Evolutionary conservation across 2,329 filamentous ascomycete species (phyloP).

Genomic region (Dactylellina haptotyla): DNA sequence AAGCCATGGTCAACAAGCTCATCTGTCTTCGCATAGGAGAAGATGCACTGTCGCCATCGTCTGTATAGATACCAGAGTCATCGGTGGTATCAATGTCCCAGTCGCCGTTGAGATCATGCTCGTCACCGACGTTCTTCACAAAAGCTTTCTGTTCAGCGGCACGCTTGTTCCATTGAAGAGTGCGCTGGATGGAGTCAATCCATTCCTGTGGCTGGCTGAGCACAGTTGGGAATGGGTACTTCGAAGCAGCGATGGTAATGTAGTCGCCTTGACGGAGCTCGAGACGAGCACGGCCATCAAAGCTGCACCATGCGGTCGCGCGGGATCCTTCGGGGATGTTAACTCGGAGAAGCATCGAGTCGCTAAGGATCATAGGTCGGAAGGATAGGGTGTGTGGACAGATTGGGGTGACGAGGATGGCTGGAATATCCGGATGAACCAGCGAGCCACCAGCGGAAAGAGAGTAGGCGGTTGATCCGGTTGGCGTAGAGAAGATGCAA

Average conservation of each 20-base stretch:
- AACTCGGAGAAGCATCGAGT: conserved; percentile 90
- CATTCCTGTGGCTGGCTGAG: conserved; percentile 89
- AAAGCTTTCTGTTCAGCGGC: conserved; percentile 92
- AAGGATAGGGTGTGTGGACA: conserved; percentile 97
- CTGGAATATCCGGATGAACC: conserved; percentile 95
- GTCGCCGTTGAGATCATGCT: conserved; percentile 66
- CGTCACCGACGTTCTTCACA: conserved; percentile 63
- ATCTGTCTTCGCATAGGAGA: conserved; percentile 77
- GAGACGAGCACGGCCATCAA: conserved; percentile 95
- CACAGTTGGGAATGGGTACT: conserved; percentile 97
- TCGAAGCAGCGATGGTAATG: conserved; percentile 93
- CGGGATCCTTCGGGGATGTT: conserved; percentile 84
- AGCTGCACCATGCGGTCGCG: conserved; percentile 94
- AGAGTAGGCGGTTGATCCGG: conserved; percentile 91
- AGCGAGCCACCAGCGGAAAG: conserved; percentile 94
- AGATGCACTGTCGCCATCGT: conserved; percentile 74
- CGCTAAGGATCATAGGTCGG: conserved; percentile 95
- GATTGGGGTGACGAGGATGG: conserved; percentile 94
- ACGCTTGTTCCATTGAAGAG: conserved; percentile 92
- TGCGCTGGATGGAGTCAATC: conserved; percentile 94
- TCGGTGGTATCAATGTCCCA: conserved; percentile 89
- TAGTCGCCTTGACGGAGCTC: conserved; percentile 93
- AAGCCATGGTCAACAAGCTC: conserved; percentile 73
- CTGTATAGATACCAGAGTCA: conserved; percentile 75
- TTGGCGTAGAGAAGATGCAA: conserved; percentile 97